These are phyloP conservation scores for Lizonia empirigonia DNA, from an alignment of 2,329 filamentous ascomycete species.

Conservation along the genomic window DNA sequence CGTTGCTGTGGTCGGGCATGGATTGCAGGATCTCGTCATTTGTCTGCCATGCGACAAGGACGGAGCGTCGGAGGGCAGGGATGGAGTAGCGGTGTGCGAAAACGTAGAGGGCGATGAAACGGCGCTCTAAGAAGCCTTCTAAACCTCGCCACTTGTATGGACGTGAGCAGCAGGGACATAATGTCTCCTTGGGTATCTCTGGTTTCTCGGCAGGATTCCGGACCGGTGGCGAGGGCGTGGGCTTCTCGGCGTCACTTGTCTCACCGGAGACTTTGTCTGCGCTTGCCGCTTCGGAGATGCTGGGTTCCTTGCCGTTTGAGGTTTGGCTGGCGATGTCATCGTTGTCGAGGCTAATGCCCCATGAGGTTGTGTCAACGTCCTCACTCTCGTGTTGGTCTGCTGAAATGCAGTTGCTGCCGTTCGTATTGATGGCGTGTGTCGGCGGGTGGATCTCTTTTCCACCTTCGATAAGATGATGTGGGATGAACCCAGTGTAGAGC, in stretches of 20 bases:
- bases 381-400: conserved; percentile 30
- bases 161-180: conserved; percentile 44
- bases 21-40: conserved; percentile 46
- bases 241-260: conserved; percentile 32
- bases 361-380: conserved; percentile 43
- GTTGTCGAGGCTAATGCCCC: conserved; percentile 43
- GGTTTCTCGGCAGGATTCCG: conserved; percentile 42
- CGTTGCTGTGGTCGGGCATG: conserved; percentile 47
- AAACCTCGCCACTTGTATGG: conserved; percentile 46
- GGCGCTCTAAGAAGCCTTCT: conserved; percentile 46
- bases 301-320: conserved; percentile 13
- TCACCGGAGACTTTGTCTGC: conserved; percentile 43
- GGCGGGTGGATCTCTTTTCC: conserved; percentile 40
- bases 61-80: conserved; percentile 38
- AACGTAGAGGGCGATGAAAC: conserved; percentile 44
- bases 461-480: conserved; percentile 46
- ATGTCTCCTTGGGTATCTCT: conserved; percentile 43
- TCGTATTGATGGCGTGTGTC: conserved; percentile 35
- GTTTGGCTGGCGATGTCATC: conserved; percentile 33
- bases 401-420: conserved; percentile 20
- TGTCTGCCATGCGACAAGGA: conserved; percentile 44
- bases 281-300: conserved; percentile 20
- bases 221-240: conserved; percentile 26
- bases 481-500: conserved; percentile 46
- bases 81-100: conserved; percentile 44